Evolutionary conservation across 495 filamentous ascomycete species (phyloP).

Genomic region (Aspergillus nanangensis): DNA sequence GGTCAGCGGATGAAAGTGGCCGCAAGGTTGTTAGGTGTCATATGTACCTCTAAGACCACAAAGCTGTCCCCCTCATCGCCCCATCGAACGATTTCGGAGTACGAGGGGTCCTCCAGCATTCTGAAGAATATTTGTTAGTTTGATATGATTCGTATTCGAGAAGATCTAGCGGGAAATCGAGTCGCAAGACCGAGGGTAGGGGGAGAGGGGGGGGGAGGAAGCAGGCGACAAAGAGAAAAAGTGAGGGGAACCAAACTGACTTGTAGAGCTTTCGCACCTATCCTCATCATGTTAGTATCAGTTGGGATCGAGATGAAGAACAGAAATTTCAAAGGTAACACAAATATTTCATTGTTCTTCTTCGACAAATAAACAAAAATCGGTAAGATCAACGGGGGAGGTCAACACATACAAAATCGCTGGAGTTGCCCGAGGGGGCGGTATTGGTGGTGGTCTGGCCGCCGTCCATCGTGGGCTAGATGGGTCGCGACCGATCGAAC

Average conservation of each 20-base stretch:
- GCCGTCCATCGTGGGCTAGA: constrained; percentile 50
- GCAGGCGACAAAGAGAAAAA: constrained; percentile 10
- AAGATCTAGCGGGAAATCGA: background rate
- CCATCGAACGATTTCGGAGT: constrained; percentile 92
- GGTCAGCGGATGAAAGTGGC: background rate
- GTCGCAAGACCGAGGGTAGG: constrained; percentile 6
- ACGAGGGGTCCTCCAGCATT: constrained; percentile 95
- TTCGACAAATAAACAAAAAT: constrained; percentile 5
- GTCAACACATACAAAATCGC: constrained; percentile 66
- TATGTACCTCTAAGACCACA: constrained; percentile 86
- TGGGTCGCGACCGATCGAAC: constrained; percentile 46
- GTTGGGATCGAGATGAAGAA: too few species aligned
- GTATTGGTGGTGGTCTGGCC: constrained; percentile 45
- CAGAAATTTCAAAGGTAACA: background rate
- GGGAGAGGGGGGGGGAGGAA: constrained; percentile 6
- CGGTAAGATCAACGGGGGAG: too few species aligned
- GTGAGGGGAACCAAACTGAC: constrained; percentile 50
- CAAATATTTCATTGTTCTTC: too few species aligned
- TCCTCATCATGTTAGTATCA: constrained; percentile 1
- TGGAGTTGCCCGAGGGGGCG: constrained; percentile 63
- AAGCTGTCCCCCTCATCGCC: constrained; percentile 93
- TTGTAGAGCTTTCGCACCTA: constrained; percentile 99
- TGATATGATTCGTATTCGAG: background rate
- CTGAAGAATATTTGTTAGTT: constrained; percentile 37
- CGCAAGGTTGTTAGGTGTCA: constrained; percentile 3